Percentiles rank a stretch among this genome's conserved stretches.
Conservation (phyloP, 2,329 filamentous ascomycete species). For the Ceratocystis destructans region DNA sequence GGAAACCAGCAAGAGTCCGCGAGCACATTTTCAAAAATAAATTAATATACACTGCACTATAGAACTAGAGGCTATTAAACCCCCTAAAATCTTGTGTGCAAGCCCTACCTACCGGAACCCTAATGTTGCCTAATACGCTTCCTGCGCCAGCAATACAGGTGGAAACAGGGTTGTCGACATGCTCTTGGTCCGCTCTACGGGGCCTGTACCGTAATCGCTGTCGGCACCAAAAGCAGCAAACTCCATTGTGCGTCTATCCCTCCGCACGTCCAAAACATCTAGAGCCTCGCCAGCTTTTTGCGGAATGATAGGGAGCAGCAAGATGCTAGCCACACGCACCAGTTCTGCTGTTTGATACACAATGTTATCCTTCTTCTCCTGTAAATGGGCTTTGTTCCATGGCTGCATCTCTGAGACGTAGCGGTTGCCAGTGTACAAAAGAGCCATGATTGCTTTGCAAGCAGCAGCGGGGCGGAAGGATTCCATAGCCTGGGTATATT, state of each 20-base stretch:
- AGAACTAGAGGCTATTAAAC: background rate
- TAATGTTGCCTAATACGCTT: slow-evolving; percentile 1
- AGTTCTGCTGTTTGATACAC: slow-evolving; percentile 64
- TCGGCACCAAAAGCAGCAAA: slow-evolving; percentile 53
- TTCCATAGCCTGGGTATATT: slow-evolving; percentile 16
- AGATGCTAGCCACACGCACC: slow-evolving; percentile 64
- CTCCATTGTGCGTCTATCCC: slow-evolving; percentile 46
- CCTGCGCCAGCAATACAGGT: slow-evolving; percentile 11
- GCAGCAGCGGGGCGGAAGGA: slow-evolving; percentile 17
- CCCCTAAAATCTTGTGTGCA: background rate
- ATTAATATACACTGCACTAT: background rate
- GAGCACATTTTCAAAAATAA: background rate
- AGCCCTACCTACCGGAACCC: background rate
- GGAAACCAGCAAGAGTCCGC: background rate
- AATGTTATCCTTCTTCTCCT: slow-evolving; percentile 34
- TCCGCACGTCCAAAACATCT: slow-evolving; percentile 60
- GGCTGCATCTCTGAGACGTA: slow-evolving; percentile 48
- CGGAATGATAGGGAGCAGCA: slow-evolving; percentile 87
- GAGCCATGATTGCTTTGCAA: slow-evolving; percentile 16
- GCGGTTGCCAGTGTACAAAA: slow-evolving; percentile 26
- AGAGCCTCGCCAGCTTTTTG: slow-evolving; percentile 58
- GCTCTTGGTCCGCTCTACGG: slow-evolving; percentile 6
- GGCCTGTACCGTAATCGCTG: slow-evolving; percentile 46
- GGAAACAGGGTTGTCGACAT: slow-evolving; percentile 12
- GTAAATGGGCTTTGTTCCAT: slow-evolving; percentile 42